A percentile compares a stretch with the other conserved stretches of the same genome.
These are phyloP conservation scores for Sordariomycetes sp. DNA, from an alignment of 2,329 filamentous ascomycete species.

Conservation along the genomic window DNA sequence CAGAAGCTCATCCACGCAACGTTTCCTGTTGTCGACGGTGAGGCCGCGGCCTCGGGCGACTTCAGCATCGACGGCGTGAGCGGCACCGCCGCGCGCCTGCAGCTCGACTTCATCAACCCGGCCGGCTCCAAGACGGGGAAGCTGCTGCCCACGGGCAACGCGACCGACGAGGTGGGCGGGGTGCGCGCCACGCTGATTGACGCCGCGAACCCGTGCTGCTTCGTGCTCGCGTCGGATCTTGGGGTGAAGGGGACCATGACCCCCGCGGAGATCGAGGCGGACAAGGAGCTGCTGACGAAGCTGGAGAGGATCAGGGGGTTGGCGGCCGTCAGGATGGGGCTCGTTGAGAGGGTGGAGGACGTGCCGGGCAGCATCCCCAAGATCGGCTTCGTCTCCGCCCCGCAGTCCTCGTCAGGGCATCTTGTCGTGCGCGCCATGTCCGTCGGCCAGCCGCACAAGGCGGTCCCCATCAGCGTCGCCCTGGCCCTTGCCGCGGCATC, in stretches of 20 bases:
- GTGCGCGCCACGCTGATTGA: slow-evolving; percentile 48
- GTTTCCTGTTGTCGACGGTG: slow-evolving; percentile 38
- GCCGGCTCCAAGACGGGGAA: slow-evolving; percentile 54
- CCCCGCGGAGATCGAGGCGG: slow-evolving; percentile 40
- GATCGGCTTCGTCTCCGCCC: slow-evolving; percentile 42
- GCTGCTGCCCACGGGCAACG: slow-evolving; percentile 46
- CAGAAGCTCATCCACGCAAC: slow-evolving; percentile 48
- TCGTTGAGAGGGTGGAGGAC: slow-evolving; percentile 24
- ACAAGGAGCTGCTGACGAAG: slow-evolving; percentile 27
- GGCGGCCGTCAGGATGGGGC: slow-evolving; percentile 51
- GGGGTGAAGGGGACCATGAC: slow-evolving; percentile 36
- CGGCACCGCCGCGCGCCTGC: slow-evolving; percentile 44
- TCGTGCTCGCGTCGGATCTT: slow-evolving; percentile 44
- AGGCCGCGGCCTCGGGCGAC: slow-evolving; percentile 37
- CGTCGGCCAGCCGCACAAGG: slow-evolving; percentile 45
- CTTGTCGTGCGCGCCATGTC: slow-evolving; percentile 36
- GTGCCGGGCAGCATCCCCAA: slow-evolving; percentile 52
- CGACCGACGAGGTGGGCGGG: slow-evolving; percentile 36
- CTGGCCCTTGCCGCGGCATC: slow-evolving; percentile 39
- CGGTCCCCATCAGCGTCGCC: slow-evolving; percentile 44
- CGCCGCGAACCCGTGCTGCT: slow-evolving; percentile 53
- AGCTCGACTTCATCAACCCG: slow-evolving; percentile 51
- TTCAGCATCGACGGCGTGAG: slow-evolving; percentile 56
- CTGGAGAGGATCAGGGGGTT: slow-evolving; percentile 46
- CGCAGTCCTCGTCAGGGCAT: slow-evolving; percentile 19